Base-by-base conservation (phyloP, 2,329 filamentous ascomycete species). In the Paracoccidioides brasiliensis region DNA sequence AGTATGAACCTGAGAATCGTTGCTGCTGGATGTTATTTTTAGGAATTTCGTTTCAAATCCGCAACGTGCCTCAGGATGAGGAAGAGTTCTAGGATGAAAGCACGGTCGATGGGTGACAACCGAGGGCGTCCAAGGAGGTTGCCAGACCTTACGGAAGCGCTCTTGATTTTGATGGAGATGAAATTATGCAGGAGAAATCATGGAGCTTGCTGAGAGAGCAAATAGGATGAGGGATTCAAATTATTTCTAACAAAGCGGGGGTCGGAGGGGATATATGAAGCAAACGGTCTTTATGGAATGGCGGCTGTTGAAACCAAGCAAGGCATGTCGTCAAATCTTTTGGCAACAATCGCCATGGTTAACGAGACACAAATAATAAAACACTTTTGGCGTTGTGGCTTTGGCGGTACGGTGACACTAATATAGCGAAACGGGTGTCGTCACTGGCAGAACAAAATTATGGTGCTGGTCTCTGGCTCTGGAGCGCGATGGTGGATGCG, bases 161-260 rank as follows among this genome's bases (percentile, higher is more conserved):
- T 52, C 49, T 15, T 30, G 37, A 9, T 30, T 52, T 30, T 15
- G 14, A 41, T 32, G 53, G 37, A 30, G 46, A 32, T 49, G 35
- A 12, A 40, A 40, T 40, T 48, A 48, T 49, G 45, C 37, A 40
- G 38, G 35, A 14, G 45, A 22, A 12, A 33, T 40, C 53, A 42
- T 38, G 53, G 53, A 44, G 53, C 53, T 50, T 55, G 53, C 44
- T 55, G 53, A 55, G 22, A 33, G 53, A 43, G 38, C 51, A 41
- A 53, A 44, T 53, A 41, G 40, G 51, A 37, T 7, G 12, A 42
- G 15, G 32, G 7, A 37, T 32, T 52, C 12, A 41, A 30, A 37
- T 40, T 30, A 4, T 5, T 52, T 52, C 37, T n/a, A 41, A 30
- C 37, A 38, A 52, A 41, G 37, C 37, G 10, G 32, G 49, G 49